Base-by-base conservation (phyloP, 129 eudicot species). In the Erigeron canadensis region DNA sequence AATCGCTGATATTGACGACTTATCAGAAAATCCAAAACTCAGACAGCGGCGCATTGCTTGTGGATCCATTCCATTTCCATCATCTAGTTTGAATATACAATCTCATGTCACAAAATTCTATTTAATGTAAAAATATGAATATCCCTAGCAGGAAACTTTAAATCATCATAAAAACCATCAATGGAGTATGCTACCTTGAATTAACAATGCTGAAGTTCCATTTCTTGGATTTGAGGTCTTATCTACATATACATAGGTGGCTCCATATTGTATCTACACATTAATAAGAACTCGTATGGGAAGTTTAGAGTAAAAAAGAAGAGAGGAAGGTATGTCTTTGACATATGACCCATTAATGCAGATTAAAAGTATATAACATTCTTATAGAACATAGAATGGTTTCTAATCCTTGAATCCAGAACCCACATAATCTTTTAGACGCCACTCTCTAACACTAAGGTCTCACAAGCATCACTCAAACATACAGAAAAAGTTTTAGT, bases 41-140 rank as follows among this genome's bases (percentile, higher is more conserved):
- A 92, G 51, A 65, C 96, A 92, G 12, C 84, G 84, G 2, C 96
- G 86, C 81, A 92, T 87, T 61, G 89, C 95, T 53, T 86, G 95
- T 23, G 91, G 96, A 65, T 89, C 84, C 98, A 92, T 89, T 67
- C 98, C 98, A n/a, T 85, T 84, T 47, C 98, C 98, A 84, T 92
- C 91, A 82, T 92, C 98, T 92, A 78, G 75, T 82, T 74, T 7
- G 8, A 53, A 75, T 12, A 1, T 42, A 44, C 40, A 81, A 59
- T 2, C 17, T 54, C 72, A 42, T 10, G 37, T 57, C 19, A 73
- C 9, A 5, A 54, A 15, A 17, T 19, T 18, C 10, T 51, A 28
- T 45, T 44, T 39, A 51, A 50, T 39, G 60, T 17, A 59, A 37
- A 54, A 28, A 46, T 0, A 6, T n/a, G 46, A 38, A 42, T 3